Evolutionary conservation across 345 rosid genomes (phyloP), one percentile per base, ranked within the genome.

Genomic region (Syzygium aqueum): DNA sequence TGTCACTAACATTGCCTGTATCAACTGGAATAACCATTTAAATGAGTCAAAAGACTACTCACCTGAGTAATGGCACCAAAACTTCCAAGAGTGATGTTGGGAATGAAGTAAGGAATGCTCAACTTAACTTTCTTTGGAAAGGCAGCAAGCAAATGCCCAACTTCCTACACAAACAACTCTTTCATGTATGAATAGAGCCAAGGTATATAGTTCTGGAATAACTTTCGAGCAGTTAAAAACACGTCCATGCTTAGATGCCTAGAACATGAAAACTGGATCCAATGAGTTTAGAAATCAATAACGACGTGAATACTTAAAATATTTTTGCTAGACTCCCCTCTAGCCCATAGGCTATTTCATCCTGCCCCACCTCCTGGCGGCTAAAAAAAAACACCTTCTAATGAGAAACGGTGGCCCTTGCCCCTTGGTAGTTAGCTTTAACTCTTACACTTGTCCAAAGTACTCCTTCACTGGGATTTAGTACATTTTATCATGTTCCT

Each of bases 21-120:
- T 21, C 27, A 10, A 73, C 49, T 5, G 27, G 49, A 73, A 37
- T 37, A 73, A 40, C 82, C 25, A 73, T 73, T 19, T 73, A 37
- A 73, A 73, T 37, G 82, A 73, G 82, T 73, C 27, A 73, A 73
- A 37, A 73, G 25, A 73, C 49, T 40, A 73, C 82, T 73, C 53
- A 94, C 99, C 96, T 96, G 99, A 86, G 99, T 97, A 90, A 97
- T 96, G 86, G 99, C 98, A 86, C 98, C 98, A 91, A 97, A 97
- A 90, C 99, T 97, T 51, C 99, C 99, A 88, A 97, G 98, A 27
- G 99, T 97, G 49, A 95, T 96, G 92, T 97, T 96, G 57, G 98
- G 99, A 91, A 97, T 94, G 90, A 96, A 94, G 91, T 88, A 97
- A 43, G 99, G 99, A 89, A 97, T 96, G 93, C 98, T 96, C 86